Percentiles rank a stretch among this genome's conserved stretches.
Conservation (phyloP, 169 alveolate genomes). For the Cystoisospora suis region DNA sequence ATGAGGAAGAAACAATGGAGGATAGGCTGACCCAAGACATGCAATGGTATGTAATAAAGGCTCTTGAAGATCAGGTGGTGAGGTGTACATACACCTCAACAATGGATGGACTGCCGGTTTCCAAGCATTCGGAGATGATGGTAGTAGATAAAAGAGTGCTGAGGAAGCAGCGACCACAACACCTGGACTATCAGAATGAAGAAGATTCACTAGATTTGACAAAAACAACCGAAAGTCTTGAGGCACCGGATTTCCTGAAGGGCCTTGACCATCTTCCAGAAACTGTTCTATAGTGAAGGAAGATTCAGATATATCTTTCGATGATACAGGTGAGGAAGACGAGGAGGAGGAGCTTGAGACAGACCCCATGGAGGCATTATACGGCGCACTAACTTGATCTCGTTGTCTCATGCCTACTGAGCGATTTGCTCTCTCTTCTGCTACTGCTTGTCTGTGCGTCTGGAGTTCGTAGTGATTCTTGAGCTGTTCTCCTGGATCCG, state of each 20-base stretch:
- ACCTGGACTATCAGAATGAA: conserved; percentile 42
- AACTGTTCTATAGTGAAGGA: not conserved
- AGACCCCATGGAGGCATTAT: too few species aligned
- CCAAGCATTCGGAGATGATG: conserved; percentile 1
- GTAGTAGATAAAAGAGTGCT: conserved; percentile 13
- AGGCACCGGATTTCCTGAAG: conserved; percentile 19
- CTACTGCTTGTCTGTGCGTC: not conserved
- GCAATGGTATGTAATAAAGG: conserved; percentile 9
- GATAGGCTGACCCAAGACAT: not conserved
- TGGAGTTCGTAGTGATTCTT: not conserved
- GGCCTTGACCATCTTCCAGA: not conserved
- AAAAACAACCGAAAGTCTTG: conserved; percentile 14
- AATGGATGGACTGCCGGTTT: conserved; percentile 27
- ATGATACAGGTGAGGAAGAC: too few species aligned
- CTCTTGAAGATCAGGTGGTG: conserved; percentile 25
- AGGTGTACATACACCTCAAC: conserved; percentile 50
- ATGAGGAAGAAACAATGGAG: conserved; percentile 37
- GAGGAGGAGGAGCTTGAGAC: too few species aligned
- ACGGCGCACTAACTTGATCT: too few species aligned
- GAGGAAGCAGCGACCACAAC: conserved; percentile 46
- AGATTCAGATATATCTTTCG: not conserved
- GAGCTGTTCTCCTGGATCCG: conserved; percentile 28
- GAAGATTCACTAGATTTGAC: not conserved
- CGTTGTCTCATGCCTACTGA: not conserved
- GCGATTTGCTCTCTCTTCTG: not conserved